Percentiles rank a stretch among this genome's conserved stretches.
Evolutionary conservation across 1,284 basidiomycete species (phyloP).

Genomic region (Sporisorium scitamineum): DNA sequence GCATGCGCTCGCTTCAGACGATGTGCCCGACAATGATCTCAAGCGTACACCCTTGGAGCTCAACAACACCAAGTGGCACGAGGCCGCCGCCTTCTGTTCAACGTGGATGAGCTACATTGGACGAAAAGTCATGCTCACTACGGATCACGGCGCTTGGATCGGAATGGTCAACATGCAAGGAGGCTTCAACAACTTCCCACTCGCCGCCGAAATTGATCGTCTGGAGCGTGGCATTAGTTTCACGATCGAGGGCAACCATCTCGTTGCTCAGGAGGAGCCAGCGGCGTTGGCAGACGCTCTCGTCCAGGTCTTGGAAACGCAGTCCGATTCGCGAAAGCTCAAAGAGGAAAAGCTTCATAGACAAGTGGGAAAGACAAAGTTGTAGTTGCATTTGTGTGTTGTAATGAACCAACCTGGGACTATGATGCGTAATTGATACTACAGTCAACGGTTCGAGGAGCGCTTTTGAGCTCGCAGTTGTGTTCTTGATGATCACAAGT

Average conservation of each 20-base stretch:
- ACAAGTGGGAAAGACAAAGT: conserved; percentile 28
- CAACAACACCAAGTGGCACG: conserved; percentile 60
- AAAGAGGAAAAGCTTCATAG: conserved; percentile 38
- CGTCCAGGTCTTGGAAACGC: conserved; percentile 31
- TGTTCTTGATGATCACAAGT: too few species aligned
- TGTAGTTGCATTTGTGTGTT: conserved; percentile 5
- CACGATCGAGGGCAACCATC: conserved; percentile 49
- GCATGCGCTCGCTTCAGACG: conserved; percentile 26
- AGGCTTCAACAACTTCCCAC: conserved; percentile 30
- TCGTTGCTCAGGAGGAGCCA: conserved; percentile 62
- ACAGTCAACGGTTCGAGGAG: background rate
- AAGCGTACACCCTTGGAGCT: conserved; percentile 43
- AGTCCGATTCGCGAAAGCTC: conserved; percentile 18
- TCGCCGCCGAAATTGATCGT: conserved; percentile 31
- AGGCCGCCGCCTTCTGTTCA: conserved; percentile 55
- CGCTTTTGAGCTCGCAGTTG: background rate
- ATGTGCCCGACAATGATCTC: conserved; percentile 35
- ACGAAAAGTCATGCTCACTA: conserved; percentile 15
- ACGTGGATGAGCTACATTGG: conserved; percentile 44
- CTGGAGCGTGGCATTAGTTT: conserved; percentile 35
- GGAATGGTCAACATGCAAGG: conserved; percentile 39
- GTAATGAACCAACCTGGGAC: background rate
- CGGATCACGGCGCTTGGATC: conserved; percentile 31
- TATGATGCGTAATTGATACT: background rate
- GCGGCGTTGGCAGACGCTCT: conserved; percentile 27